Evolutionary conservation across 192 early-diverging fungal genomes (phyloP).

Genomic region (Podila minutissima): DNA sequence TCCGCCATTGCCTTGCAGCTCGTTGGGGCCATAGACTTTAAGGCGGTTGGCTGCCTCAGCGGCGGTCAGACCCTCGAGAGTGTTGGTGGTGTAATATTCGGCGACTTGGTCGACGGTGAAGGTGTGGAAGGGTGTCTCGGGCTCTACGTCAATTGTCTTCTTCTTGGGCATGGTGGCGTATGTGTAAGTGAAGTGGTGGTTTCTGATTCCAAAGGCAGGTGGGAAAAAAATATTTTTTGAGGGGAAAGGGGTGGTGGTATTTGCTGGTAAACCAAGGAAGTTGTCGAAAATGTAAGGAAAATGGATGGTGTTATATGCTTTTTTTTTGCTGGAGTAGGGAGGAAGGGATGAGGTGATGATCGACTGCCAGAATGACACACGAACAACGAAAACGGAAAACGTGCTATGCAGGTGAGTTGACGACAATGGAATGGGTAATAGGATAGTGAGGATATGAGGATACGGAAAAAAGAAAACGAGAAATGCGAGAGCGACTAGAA

Average conservation of each 20-base stretch:
- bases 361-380: too few relatives aligned
- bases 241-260: too few relatives aligned
- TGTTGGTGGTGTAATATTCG: constrained; percentile 8
- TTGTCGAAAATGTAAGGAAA: too few relatives aligned
- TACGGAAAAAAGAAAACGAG: neutral
- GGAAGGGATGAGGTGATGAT: neutral
- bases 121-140: constrained; percentile 21
- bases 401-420: neutral
- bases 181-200: too few relatives aligned
- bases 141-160: neutral
- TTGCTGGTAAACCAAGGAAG: too few relatives aligned
- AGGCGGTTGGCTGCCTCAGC: constrained; percentile 74
- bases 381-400: neutral
- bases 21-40: constrained; percentile 62
- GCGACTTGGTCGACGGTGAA: constrained; percentile 15
- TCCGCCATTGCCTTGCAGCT: constrained; percentile 71
- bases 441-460: neutral
- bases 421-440: neutral
- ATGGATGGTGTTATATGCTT: neutral
- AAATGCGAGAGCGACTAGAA: neutral
- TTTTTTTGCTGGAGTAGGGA: neutral
- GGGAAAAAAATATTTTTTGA: neutral
- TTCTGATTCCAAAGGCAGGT: too few relatives aligned
- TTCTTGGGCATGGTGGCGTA: constrained; percentile 5
- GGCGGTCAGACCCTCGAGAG: constrained; percentile 70